These are phyloP conservation scores for Tylopilus cervinicoccineus DNA, from an alignment of 768 basidiomycete genomes.

Conservation along the genomic window DNA sequence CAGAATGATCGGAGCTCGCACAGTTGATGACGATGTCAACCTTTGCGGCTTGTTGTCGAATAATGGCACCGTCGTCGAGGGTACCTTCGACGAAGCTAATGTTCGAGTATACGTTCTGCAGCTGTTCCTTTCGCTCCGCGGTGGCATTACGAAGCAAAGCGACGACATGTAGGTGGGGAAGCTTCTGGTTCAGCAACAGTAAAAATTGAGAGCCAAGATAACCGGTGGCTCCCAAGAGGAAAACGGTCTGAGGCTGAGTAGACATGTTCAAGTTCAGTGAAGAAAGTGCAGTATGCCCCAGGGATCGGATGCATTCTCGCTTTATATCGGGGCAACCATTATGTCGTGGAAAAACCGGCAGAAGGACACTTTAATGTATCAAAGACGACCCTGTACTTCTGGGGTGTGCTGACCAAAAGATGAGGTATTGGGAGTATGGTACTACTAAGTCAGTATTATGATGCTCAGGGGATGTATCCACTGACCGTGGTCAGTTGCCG, in stretches of 20 bases:
- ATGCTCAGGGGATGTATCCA: not conserved
- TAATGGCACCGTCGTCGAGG: slow-evolving; percentile 34
- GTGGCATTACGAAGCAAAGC: slow-evolving; percentile 36
- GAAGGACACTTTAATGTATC: not conserved
- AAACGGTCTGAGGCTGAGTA: slow-evolving; percentile 22
- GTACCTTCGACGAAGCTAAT: slow-evolving; percentile 36
- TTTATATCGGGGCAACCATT: not conserved
- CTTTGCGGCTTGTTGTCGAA: slow-evolving; percentile 33
- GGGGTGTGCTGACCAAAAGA: slow-evolving; percentile 1
- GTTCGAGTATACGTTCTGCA: slow-evolving; percentile 33
- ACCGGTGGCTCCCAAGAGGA: slow-evolving; percentile 44
- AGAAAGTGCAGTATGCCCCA: not conserved
- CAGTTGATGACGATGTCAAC: slow-evolving; percentile 40
- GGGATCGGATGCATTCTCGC: not conserved
- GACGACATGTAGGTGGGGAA: slow-evolving; percentile 31
- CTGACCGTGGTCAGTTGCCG: slow-evolving; percentile 2
- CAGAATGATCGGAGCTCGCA: slow-evolving; percentile 38
- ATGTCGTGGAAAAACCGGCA: slow-evolving; percentile 3
- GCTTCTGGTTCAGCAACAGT: slow-evolving; percentile 29
- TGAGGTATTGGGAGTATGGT: not conserved
- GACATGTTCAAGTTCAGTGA: slow-evolving; percentile 16
- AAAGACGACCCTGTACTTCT: slow-evolving; percentile 1
- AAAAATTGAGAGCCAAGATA: slow-evolving; percentile 42
- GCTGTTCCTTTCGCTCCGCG: slow-evolving; percentile 25
- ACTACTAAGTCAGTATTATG: not conserved